Evolutionary conservation across 768 basidiomycete species (phyloP).

Genomic region (Hemileccinum impolitum): DNA sequence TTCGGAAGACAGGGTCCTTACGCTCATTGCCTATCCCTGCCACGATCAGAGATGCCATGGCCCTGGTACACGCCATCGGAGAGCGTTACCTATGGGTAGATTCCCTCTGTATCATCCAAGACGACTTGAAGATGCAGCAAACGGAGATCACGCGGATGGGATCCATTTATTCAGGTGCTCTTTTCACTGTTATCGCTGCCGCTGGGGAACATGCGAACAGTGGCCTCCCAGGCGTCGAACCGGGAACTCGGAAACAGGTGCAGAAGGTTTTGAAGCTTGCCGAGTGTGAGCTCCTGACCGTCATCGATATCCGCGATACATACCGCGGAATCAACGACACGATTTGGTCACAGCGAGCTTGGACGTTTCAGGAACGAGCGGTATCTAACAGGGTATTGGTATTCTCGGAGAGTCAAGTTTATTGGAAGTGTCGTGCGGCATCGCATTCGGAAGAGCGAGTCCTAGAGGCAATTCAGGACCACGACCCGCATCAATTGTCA

Average conservation of each 20-base stretch:
- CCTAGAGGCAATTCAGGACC: conserved; percentile 1
- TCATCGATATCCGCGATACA: conserved; percentile 2
- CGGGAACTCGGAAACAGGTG: background rate
- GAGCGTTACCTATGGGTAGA: conserved; percentile 28
- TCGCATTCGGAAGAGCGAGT: conserved; percentile 12
- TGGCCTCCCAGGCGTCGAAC: conserved; percentile 10
- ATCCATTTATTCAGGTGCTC: conserved; percentile 14
- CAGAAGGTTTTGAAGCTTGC: conserved; percentile 12
- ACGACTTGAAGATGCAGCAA: conserved; percentile 14
- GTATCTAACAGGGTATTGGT: conserved; percentile 14
- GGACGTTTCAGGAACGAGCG: conserved; percentile 21
- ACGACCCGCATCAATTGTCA: background rate
- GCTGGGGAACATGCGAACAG: conserved; percentile 6
- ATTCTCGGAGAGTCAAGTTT: conserved; percentile 18
- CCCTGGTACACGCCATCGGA: conserved; percentile 17
- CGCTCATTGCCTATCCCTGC: conserved; percentile 10
- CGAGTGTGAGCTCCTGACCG: conserved; percentile 10
- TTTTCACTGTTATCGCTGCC: conserved; percentile 21
- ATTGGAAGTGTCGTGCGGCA: conserved; percentile 14
- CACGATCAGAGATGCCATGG: conserved; percentile 24
- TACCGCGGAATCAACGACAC: conserved; percentile 1
- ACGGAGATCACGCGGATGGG: conserved; percentile 22
- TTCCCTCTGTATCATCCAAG: conserved; percentile 21
- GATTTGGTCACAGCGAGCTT: conserved; percentile 12
- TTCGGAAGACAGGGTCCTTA: conserved; percentile 6